phyloP scores from a whole-genome alignment of 805 yeast genomes.

The Tanozyma kutaoensis region DNA sequence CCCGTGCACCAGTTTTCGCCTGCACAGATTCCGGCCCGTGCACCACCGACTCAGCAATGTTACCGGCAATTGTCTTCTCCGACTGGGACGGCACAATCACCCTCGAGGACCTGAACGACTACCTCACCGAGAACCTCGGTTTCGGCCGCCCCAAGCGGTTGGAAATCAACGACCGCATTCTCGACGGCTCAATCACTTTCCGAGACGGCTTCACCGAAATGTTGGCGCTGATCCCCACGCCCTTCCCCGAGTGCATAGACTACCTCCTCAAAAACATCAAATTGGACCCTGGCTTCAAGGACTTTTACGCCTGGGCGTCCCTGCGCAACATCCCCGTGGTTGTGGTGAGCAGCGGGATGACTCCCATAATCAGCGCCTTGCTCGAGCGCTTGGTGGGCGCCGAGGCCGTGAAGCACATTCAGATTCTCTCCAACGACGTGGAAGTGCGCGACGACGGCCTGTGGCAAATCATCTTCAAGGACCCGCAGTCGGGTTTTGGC shows the following conservation, averaged over 20 bases:
- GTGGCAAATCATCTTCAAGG: slow-evolving; percentile 82
- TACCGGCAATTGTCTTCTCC: slow-evolving; percentile 80
- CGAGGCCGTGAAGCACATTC: slow-evolving; percentile 57
- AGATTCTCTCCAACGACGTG: slow-evolving; percentile 75
- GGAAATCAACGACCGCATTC: slow-evolving; percentile 56
- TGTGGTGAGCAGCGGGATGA: slow-evolving; percentile 89
- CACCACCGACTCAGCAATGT: too few species aligned
- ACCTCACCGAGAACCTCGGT: slow-evolving; percentile 78
- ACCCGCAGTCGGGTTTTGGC: slow-evolving; percentile 73
- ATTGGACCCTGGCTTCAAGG: slow-evolving; percentile 84
- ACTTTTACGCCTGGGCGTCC: slow-evolving; percentile 69
- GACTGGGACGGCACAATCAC: slow-evolving; percentile 99
- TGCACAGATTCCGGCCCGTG: too few species aligned
- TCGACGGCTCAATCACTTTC: slow-evolving; percentile 54
- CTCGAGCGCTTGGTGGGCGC: slow-evolving; percentile 64
- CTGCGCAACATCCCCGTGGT: slow-evolving; percentile 65
- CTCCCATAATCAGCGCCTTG: slow-evolving; percentile 74
- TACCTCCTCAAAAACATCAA: slow-evolving; percentile 47
- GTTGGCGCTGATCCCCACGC: slow-evolving; percentile 66
- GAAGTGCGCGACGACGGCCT: slow-evolving; percentile 32
- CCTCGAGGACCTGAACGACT: slow-evolving; percentile 88
- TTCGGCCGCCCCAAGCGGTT: slow-evolving; percentile 62
- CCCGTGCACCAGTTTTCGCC: too few species aligned
- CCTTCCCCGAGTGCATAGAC: slow-evolving; percentile 76
- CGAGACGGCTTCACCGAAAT: slow-evolving; percentile 76